Base-by-base conservation (phyloP, 163 green algal species). In the Volvox carteri region DNA sequence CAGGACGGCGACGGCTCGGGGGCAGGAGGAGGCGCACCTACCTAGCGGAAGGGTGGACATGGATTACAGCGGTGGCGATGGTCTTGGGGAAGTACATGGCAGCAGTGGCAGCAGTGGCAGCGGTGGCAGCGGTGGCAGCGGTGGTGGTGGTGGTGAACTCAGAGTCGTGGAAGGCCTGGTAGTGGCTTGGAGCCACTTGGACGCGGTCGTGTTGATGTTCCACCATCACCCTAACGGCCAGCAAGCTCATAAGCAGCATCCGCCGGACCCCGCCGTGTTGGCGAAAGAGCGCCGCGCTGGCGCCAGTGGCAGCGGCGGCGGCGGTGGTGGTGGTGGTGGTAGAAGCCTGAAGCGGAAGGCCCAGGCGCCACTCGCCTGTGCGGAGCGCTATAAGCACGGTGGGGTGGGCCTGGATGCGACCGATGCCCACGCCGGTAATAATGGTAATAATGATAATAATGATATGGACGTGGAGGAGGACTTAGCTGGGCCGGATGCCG, bases 151-250 rank as follows among this genome's bases (percentile, higher is more conserved):
- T n/a, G 54, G 5, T 12, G 54, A 4, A 30, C 28, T 65, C 25
- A 23, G 67, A 1, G 18, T 39, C 12, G 68, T 84, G 9, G 72
- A 84, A 42, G 84, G 41, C 19, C 52, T 89, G n/a, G 84, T 89
- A 30, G 54, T 89, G n/a, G 58, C 44, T 8, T 89, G 84, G 84
- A 33, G 54, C 54, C 23, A 48, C 41, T 68, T n/a, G 0, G 84
- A 89, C 28, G 84, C 72, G 0, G n/a, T 67, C 5, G 41, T 89
- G 54, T 72, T 89, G 28, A 54, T 7, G 8, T 84, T 89, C 30
- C 73, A 81, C 7, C 73, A 81, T 50, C 65, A 75, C 8, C 33
- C 11, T 23, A n/a, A n/a, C n/a, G n/a, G n/a, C n/a, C n/a, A n/a
- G n/a, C n/a, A n/a, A n/a, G n/a, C n/a, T n/a, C n/a, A n/a, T n/a